phyloP scores from a whole-genome alignment of 495 filamentous ascomycete species.

The Letharia columbiana region DNA sequence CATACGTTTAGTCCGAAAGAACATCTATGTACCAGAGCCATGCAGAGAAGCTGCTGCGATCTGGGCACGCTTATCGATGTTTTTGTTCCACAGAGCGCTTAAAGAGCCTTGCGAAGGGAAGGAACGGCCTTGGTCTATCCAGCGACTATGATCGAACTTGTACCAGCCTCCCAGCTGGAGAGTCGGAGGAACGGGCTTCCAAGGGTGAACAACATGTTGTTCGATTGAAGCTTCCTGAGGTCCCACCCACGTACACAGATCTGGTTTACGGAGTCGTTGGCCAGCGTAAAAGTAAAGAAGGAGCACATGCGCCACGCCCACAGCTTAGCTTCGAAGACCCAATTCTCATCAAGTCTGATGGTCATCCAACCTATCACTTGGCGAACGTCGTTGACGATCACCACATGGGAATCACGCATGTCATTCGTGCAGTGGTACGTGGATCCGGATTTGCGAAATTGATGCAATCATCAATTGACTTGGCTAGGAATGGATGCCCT shows the following conservation, averaged over 20 bases:
- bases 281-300: constrained; percentile 42
- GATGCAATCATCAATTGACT: constrained; percentile 8
- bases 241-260: constrained; percentile 57
- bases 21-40: constrained; percentile 63
- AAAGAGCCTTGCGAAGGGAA: constrained; percentile 49
- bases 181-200: constrained; percentile 59
- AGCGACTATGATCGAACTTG: constrained; percentile 75
- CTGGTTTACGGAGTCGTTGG: constrained; percentile 58
- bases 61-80: constrained; percentile 79
- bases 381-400: constrained; percentile 97
- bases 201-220: constrained; percentile 68
- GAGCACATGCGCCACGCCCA: constrained; percentile 15
- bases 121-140: constrained; percentile 49
- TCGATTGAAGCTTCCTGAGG: constrained; percentile 56
- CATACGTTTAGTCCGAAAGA: constrained; percentile 60
- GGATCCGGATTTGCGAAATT: neutral
- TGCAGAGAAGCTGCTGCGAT: constrained; percentile 57
- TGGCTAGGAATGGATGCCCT: constrained; percentile 74
- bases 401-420: constrained; percentile 88
- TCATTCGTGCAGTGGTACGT: constrained; percentile 74
- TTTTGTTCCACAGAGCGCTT: constrained; percentile 77
- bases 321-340: constrained; percentile 58
- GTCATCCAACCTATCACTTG: constrained; percentile 89
- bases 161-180: constrained; percentile 49
- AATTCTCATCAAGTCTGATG: constrained; percentile 82